Conservation (phyloP, 371 early-diverging fungal species). For the Rhizomucor pusillus region DNA sequence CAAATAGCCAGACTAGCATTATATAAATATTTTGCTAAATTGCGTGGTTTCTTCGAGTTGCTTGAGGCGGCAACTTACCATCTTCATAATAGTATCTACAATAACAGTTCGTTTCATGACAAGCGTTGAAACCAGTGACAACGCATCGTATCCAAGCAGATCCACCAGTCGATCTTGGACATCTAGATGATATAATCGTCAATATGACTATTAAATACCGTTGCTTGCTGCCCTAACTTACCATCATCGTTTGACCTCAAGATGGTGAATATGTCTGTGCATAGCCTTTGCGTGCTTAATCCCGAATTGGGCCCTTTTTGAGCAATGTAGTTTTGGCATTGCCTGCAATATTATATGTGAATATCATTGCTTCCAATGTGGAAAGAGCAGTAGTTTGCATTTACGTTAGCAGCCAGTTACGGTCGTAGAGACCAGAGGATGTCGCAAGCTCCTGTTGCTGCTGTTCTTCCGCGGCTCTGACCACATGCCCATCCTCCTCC, state of each 20-base stretch:
- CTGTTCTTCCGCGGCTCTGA: background rate
- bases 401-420: slow-evolving; percentile 49
- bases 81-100: slow-evolving; percentile 50
- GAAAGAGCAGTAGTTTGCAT: too few relatives aligned
- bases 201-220: background rate
- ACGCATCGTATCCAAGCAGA: slow-evolving; percentile 71
- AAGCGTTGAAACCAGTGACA: slow-evolving; percentile 63
- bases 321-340: slow-evolving; percentile 24
- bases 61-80: slow-evolving; percentile 24
- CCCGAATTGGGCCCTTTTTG: slow-evolving; percentile 9
- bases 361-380: too few relatives aligned
- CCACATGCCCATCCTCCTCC: background rate
- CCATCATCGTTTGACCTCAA: slow-evolving; percentile 51
- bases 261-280: slow-evolving; percentile 54
- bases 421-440: slow-evolving; percentile 28
- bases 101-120: slow-evolving; percentile 47
- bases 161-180: slow-evolving; percentile 70
- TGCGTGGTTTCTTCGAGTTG: too few relatives aligned
- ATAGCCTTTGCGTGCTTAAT: slow-evolving; percentile 39
- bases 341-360: slow-evolving; percentile 17
- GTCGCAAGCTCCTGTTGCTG: background rate
- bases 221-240: background rate
- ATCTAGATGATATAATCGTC: slow-evolving; percentile 24
- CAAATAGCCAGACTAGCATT: slow-evolving; percentile 22
- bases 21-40: background rate